Evolutionary conservation across 1,139 yeast species (phyloP), one percentile per base, ranked within the genome.

Genomic region (Zygoascus meyerae): DNA sequence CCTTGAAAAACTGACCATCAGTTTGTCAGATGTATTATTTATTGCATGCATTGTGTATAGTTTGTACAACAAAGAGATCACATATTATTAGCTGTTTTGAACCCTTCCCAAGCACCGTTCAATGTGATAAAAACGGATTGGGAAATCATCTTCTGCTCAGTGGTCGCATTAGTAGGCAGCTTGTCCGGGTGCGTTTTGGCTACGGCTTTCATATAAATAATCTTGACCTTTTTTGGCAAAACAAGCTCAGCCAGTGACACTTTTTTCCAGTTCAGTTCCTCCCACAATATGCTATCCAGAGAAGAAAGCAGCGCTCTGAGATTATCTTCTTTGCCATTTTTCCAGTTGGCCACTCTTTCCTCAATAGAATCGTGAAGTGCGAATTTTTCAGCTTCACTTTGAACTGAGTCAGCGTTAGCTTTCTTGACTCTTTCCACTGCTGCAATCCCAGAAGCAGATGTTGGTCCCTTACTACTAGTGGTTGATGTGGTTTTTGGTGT

Each of bases 151-250:
- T 83, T 83, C 51, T 79, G 78, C 56, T 86, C 92, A n/a, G 79
- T 69, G 7, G 81, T 67, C 1, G 79, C 75, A 17, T 59, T 57
- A 31, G 72, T 70, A 3, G 79, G 71, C 35, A 89, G 69, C 64
- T 94, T 94, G 64, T 94, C 98, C 0, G 98, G 98, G 62, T 94
- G 99, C 5, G 94, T 87, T 55, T 83, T 79, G 31, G 95, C 82
- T 37, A 89, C 94, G 1, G 96, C 97, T 64, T 87, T 92, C 90
- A 94, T 78, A 65, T 92, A 94, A 31, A 74, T 73, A 40, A 90
- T 70, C 63, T 92, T 90, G 39, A 90, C 97, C 62, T 85, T 89
- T 57, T 87, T 89, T n/a, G 95, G 90, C 55, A 90, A 70, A 56
- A 92, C 92, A 50, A 94, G 70, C 49, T 92, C 97, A 12, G 83